Evolutionary conservation across 2,329 filamentous ascomycete species (phyloP).

Genomic region (Dryadomyces sulphureus): DNA sequence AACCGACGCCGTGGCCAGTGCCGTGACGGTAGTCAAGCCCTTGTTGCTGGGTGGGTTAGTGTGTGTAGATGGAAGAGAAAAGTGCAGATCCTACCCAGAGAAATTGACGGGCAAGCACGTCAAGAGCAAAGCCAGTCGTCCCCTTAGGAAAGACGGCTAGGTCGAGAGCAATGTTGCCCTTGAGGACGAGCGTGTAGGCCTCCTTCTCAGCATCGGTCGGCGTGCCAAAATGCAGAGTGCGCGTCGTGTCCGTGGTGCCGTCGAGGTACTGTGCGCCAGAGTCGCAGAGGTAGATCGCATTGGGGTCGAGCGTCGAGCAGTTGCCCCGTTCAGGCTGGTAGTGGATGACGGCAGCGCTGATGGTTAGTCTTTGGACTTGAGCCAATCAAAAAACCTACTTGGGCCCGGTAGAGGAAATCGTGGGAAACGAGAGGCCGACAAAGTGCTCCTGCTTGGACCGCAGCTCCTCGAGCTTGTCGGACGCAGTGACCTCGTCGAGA

Average conservation of each 20-base stretch:
- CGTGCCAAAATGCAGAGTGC: slow-evolving; percentile 80
- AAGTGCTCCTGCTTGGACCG: slow-evolving; percentile 58
- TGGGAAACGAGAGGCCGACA: slow-evolving; percentile 83
- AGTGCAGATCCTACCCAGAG: slow-evolving; percentile 52
- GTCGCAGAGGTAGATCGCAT: slow-evolving; percentile 84
- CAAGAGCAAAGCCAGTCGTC: slow-evolving; percentile 83
- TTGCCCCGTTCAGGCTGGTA: slow-evolving; percentile 77
- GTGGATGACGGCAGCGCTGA: slow-evolving; percentile 85
- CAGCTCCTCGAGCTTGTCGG: slow-evolving; percentile 73
- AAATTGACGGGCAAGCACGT: slow-evolving; percentile 75
- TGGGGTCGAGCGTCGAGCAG: slow-evolving; percentile 72
- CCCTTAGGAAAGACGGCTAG: slow-evolving; percentile 83
- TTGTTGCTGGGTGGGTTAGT: slow-evolving; percentile 31
- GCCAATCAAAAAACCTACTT: slow-evolving; percentile 29
- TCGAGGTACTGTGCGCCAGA: slow-evolving; percentile 94
- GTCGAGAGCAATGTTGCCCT: slow-evolving; percentile 84
- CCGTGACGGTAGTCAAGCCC: slow-evolving; percentile 93
- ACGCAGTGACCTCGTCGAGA: slow-evolving; percentile 81
- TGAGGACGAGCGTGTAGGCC: slow-evolving; percentile 86
- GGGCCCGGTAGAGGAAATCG: slow-evolving; percentile 85
- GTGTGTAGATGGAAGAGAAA: background rate
- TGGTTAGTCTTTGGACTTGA: background rate
- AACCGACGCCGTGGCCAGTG: slow-evolving; percentile 90
- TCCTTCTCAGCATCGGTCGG: slow-evolving; percentile 74
- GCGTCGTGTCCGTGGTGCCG: slow-evolving; percentile 89